phyloP scores from a whole-genome alignment of 257 asterid genomes.

The Petrea volubilis region DNA sequence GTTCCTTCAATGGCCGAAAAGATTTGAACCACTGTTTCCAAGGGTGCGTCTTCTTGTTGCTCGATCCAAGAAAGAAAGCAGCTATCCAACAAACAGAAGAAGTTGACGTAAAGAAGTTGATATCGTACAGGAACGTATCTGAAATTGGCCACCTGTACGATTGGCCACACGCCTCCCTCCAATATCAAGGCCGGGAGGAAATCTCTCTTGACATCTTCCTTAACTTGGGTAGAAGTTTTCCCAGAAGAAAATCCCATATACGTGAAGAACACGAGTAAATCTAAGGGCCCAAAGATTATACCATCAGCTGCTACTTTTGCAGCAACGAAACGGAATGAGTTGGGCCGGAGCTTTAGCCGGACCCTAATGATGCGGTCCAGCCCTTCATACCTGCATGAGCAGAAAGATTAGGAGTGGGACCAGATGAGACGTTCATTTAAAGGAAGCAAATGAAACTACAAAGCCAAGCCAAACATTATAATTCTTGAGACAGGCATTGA shows the following conservation, averaged over 20 bases:
- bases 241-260: conserved; percentile 89
- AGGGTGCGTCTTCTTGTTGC: conserved; percentile 81
- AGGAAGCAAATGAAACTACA: background rate
- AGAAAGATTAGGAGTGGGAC: conserved; percentile 2
- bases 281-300: conserved; percentile 76
- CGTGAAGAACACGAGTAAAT: conserved; percentile 71
- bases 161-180: conserved; percentile 87
- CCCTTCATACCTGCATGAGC: conserved; percentile 65
- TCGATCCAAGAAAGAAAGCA: conserved; percentile 89
- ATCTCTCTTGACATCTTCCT: conserved; percentile 80
- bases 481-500: background rate
- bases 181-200: conserved; percentile 71
- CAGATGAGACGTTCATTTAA: conserved; percentile 1
- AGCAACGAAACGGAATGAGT: conserved; percentile 68
- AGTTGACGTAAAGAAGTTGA: conserved; percentile 87
- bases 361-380: conserved; percentile 67
- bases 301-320: conserved; percentile 82
- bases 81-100: conserved; percentile 86
- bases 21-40: conserved; percentile 78
- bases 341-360: conserved; percentile 59
- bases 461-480: background rate
- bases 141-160: conserved; percentile 81
- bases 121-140: conserved; percentile 72
- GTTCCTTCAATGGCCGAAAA: conserved; percentile 44
- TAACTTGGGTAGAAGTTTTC: conserved; percentile 61